Evolutionary conservation across 73 alveolate genomes (phyloP), one percentile per base, ranked within the genome.

Genomic region (Symbiodinium pilosum): DNA sequence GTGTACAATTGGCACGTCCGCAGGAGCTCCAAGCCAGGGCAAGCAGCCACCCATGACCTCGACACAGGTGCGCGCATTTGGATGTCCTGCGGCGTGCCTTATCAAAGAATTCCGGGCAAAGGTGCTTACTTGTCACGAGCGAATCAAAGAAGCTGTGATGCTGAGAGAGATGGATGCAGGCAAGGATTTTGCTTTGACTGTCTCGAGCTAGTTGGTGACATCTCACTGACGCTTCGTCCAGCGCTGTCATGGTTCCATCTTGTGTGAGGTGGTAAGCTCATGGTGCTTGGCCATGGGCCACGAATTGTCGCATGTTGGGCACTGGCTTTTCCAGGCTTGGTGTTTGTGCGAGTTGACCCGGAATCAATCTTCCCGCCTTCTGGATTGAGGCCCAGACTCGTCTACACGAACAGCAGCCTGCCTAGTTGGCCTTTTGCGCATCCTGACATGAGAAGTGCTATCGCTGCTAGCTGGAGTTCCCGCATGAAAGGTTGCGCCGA

Each of bases 41-140:
- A 64, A 64, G 38, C 30, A 38, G 38, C 9, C 81, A 38, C 81
- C 81, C 81, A 64, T n/a, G 81, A 64, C 38, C 30, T 64, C 81
- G 14, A 64, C 81, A 18, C 24, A n/a, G 81, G 81, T 64, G 81
- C 4, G 81, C 34, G 32, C 73, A 16, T 54, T 24, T 24, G 73
- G 32, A 16, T 24, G 6, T 5, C 26, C 34, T 9, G 73, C 2
- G 73, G 73, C n/a, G 71, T 54, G 73, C 34, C 3, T 7, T 54
- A n/a, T 54, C 26, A 26, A n/a, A 24, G 34, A 54, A 54, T 54
- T 54, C 73, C 2, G 34, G 20, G 81, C 30, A 30, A 64, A 84
- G 59, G 95, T 88, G 38, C 95, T 88, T 30, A 56, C 95, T 4
- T 88, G 95, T 47, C 95, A 88, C 34, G 95, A 88, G 11, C 95